These are phyloP conservation scores for Penicillium paradoxum DNA, from an alignment of 495 filamentous ascomycete species.

Conservation along the genomic window DNA sequence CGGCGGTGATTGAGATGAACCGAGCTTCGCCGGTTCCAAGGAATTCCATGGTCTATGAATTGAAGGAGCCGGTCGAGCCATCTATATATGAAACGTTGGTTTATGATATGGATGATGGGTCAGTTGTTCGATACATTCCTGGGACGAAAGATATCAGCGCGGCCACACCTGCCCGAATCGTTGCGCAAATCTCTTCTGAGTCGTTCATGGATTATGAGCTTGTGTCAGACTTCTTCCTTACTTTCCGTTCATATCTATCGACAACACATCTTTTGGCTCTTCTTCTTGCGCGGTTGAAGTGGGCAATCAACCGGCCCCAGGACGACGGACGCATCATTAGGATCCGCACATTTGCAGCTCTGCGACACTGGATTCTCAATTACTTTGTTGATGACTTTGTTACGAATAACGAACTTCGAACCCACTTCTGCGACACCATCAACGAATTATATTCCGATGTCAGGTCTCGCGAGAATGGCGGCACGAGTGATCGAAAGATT, in stretches of 20 bases:
- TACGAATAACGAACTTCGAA: conserved; percentile 70
- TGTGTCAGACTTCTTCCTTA: conserved; percentile 96
- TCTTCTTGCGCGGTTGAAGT: conserved; percentile 76
- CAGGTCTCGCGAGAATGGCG: conserved; percentile 45
- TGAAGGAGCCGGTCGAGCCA: conserved; percentile 46
- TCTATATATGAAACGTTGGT: conserved; percentile 77
- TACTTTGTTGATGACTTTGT: conserved; percentile 97
- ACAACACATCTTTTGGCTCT: conserved; percentile 71
- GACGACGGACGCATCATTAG: conserved; percentile 87
- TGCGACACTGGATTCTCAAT: conserved; percentile 97
- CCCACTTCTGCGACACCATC: conserved; percentile 74
- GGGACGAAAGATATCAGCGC: conserved; percentile 72
- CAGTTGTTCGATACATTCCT: conserved; percentile 78
- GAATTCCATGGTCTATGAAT: conserved; percentile 40
- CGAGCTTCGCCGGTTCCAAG: conserved; percentile 26
- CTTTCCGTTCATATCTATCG: conserved; percentile 80
- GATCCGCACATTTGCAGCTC: conserved; percentile 91
- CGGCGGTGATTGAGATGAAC: conserved; percentile 31
- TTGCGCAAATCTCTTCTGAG: conserved; percentile 96
- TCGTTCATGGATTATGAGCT: conserved; percentile 96
- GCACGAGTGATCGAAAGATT: conserved; percentile 80
- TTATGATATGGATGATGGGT: conserved; percentile 64
- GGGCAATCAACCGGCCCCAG: conserved; percentile 77
- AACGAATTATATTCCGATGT: conserved; percentile 70
- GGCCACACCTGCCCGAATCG: conserved; percentile 84